These are phyloP conservation scores for Rostrohypoxylon terebratum DNA, from an alignment of 495 filamentous ascomycete species.

Conservation along the genomic window DNA sequence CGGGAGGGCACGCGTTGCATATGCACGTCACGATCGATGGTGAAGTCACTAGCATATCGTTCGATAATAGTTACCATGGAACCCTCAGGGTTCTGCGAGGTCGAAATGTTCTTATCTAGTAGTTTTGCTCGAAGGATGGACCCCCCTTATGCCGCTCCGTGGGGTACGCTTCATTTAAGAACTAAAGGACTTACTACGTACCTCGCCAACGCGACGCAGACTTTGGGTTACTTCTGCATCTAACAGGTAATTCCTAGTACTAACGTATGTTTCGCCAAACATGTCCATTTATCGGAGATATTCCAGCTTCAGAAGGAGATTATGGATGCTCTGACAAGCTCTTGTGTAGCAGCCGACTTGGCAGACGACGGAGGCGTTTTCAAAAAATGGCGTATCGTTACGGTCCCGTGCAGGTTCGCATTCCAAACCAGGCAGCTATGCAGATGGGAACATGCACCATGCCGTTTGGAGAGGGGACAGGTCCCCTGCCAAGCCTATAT, in stretches of 20 bases:
- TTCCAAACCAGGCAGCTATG: conserved; percentile 18
- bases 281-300: conserved; percentile 22
- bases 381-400: conserved; percentile 16
- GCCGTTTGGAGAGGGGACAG: conserved; percentile 5
- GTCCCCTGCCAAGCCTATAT: conserved; percentile 27
- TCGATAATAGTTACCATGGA: conserved; percentile 5
- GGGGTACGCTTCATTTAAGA: conserved; percentile 14
- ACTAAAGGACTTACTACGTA: conserved; percentile 12
- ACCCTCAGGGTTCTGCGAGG: not conserved
- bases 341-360: conserved; percentile 25
- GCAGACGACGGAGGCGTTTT: conserved; percentile 27
- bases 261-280: conserved; percentile 22
- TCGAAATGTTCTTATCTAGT: conserved; percentile 15
- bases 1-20: conserved; percentile 15
- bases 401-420: conserved; percentile 21
- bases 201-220: not conserved
- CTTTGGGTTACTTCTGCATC: not conserved
- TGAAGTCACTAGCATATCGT: conserved; percentile 22
- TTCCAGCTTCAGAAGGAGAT: conserved; percentile 28
- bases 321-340: not conserved
- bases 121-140: conserved; percentile 23
- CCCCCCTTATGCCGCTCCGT: conserved; percentile 8
- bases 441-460: conserved; percentile 24
- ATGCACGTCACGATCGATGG: conserved; percentile 39
- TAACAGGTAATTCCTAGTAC: conserved; percentile 2